Evolutionary conservation across 352 stramenopile species (phyloP).

Genomic region (Phytophthora idaei): DNA sequence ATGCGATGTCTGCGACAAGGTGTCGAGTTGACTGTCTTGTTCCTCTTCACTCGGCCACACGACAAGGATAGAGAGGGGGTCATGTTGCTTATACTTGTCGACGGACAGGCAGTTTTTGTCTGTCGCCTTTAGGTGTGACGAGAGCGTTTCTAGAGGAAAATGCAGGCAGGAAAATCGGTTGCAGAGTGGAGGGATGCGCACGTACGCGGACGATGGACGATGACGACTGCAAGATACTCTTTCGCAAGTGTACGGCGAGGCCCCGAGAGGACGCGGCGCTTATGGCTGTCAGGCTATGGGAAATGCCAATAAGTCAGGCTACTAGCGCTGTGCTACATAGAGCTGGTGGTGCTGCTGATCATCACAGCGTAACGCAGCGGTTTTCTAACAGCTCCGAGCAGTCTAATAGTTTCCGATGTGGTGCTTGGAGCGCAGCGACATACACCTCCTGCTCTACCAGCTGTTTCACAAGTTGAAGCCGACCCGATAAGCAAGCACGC

Average conservation of each 20-base stretch:
- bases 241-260: neutral
- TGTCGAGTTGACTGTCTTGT: constrained; percentile 14
- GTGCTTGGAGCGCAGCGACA: constrained; percentile 17
- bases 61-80: neutral
- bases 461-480: constrained; percentile 32
- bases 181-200: constrained; percentile 13
- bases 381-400: constrained; percentile 5
- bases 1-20: constrained; percentile 29
- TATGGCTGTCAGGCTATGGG: neutral
- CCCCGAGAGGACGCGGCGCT: neutral
- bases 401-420: constrained; percentile 1
- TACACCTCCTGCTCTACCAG: constrained; percentile 21
- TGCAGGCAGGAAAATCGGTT: neutral
- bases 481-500: constrained; percentile 12
- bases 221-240: constrained; percentile 32
- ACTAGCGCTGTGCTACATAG: neutral
- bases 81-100: neutral
- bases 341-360: neutral
- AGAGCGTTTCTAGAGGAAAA: constrained; percentile 6
- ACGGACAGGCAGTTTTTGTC: neutral
- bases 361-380: constrained; percentile 10
- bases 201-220: constrained; percentile 23
- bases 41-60: neutral
- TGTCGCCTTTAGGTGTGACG: constrained; percentile 9
- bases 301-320: neutral